phyloP scores from a whole-genome alignment of 371 early-diverging fungal species.

The Rhizopus delemar region DNA sequence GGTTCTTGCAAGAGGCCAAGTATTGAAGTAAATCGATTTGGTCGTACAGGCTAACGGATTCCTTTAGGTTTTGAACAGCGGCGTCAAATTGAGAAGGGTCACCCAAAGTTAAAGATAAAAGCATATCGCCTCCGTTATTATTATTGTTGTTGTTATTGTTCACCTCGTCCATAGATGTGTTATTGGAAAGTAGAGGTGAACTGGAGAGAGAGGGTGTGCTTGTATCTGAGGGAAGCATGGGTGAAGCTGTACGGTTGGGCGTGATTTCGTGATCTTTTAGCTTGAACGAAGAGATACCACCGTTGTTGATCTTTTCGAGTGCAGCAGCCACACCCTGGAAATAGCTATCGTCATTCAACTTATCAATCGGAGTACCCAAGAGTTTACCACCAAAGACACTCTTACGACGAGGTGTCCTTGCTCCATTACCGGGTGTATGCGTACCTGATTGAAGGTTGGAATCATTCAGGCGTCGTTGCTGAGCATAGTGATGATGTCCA shows the following conservation, averaged over 20 bases:
- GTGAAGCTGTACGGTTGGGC: constrained; percentile 12
- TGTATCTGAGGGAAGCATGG: constrained; percentile 1
- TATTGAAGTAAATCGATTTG: constrained; percentile 84
- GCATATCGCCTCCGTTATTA: constrained; percentile 17
- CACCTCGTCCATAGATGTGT: neutral
- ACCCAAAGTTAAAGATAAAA: constrained; percentile 67
- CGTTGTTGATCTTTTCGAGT: constrained; percentile 28
- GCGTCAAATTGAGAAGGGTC: constrained; percentile 64
- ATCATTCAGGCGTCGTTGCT: constrained; percentile 47
- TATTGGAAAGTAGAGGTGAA: constrained; percentile 4
- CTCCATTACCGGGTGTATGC: constrained; percentile 37
- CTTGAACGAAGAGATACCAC: constrained; percentile 40
- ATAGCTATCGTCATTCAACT: constrained; percentile 41
- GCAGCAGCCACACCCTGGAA: constrained; percentile 44
- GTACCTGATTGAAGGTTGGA: constrained; percentile 46
- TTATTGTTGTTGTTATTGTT: neutral
- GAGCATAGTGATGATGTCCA: constrained; percentile 27
- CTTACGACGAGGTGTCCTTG: constrained; percentile 51
- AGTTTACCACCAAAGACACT: constrained; percentile 47
- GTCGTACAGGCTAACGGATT: constrained; percentile 79
- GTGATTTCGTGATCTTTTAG: constrained; percentile 55
- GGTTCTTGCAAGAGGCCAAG: constrained; percentile 70
- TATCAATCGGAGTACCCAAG: constrained; percentile 38
- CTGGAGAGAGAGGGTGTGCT: neutral
- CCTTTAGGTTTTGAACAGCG: constrained; percentile 64